A percentile compares a stretch with the other conserved stretches of the same genome.
phyloP scores from a whole-genome alignment of 2,329 filamentous ascomycete species.

The Pyricularia pennisetigena region DNA sequence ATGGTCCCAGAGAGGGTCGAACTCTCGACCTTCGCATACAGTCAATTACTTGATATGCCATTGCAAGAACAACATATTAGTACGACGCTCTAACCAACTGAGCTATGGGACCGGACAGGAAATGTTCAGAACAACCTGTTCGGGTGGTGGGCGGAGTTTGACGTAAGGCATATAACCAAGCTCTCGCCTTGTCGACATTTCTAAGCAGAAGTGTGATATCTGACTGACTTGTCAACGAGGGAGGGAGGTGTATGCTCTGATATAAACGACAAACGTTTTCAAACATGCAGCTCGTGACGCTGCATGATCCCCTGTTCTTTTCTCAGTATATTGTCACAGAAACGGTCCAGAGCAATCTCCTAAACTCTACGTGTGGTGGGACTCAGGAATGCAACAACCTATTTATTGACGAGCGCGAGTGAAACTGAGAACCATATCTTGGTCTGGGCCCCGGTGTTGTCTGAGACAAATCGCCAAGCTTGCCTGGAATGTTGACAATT shows the following conservation, averaged over 20 bases:
- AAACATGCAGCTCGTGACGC: background rate
- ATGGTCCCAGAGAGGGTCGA: constrained; percentile 6
- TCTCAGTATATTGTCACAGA: no score
- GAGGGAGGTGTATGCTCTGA: background rate
- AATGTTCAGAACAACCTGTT: background rate
- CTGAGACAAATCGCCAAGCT: background rate
- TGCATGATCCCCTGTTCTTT: background rate
- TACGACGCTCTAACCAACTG: constrained; percentile 4
- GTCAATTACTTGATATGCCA: background rate
- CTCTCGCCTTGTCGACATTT: background rate
- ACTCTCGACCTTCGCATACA: constrained; percentile 6
- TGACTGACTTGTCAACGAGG: background rate
- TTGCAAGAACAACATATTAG: background rate
- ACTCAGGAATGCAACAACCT: background rate
- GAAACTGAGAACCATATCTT: background rate
- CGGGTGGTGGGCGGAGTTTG: background rate
- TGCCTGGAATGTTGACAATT: background rate
- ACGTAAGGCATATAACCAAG: background rate
- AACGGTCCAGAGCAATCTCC: no score
- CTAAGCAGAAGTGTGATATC: background rate
- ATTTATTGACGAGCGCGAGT: background rate
- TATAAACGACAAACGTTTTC: background rate
- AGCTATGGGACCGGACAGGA: constrained; percentile 3
- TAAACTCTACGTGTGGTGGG: background rate
- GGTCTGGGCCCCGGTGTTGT: background rate